Base-by-base conservation (phyloP, 306 rosid species). In the Hylodesmum podocarpum region DNA sequence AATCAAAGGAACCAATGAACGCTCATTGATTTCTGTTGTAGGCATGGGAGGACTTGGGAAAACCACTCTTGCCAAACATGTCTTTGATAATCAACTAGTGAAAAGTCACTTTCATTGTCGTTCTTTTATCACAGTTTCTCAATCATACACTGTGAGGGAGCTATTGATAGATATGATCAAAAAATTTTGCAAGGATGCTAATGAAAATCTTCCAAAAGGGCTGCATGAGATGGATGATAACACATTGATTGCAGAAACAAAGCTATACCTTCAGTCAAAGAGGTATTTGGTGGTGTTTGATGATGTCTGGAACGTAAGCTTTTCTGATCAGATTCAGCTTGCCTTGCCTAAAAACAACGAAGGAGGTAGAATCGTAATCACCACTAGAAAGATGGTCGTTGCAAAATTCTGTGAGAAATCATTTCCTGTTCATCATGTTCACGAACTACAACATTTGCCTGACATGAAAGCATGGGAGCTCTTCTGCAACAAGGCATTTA, bases 251-350 rank as follows among this genome's bases (percentile, higher is more conserved):
- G 27, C 33, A 0, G 28, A 22, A 12, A 63, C 67, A 24, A 79
- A 67, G 24, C 43, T 50, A 27, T 72, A 79, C 67, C 68, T 79
- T 14, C 47, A 37, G 9, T 4, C 70, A 5, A 79, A 62, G 55
- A 78, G 83, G 66, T 83, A 78, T 18, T n/a, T 72, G 4, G 67
- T 78, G 0, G 12, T 73, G 8, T 83, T 78, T 16, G 80, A 83
- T 66, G 83, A 83, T 72, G 80, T 83, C 8, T 83, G 83, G 83
- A 46, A 46, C 16, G 29, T 9, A 4, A 12, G 44, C 8, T 83
- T 78, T 49, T 73, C 73, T 61, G 82, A 47, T 4, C 76, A 43
- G 8, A 44, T 77, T 11, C 19, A 65, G 14, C 41, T 29, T 55
- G 86, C 79, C 16, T n/a, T 71, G 25, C 53, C 19, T 43, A 18